Conservation (phyloP, 768 basidiomycete genomes). For the Mycena rebaudengoi region DNA sequence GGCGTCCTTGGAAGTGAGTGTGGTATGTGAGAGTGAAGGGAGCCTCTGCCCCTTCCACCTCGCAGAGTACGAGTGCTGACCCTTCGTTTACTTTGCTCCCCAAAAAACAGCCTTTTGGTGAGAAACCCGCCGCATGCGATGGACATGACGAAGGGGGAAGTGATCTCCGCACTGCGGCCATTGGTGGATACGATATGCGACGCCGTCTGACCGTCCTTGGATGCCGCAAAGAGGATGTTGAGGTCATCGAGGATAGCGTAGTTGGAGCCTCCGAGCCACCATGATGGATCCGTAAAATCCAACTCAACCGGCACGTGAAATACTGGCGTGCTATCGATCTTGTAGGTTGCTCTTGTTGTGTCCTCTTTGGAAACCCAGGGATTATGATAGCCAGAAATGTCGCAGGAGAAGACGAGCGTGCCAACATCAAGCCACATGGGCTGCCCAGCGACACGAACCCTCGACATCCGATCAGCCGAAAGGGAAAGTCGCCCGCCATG, state of each 20-base stretch:
- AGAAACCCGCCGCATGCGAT: conserved; percentile 33
- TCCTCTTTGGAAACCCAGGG: conserved; percentile 49
- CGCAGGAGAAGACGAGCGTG: conserved; percentile 56
- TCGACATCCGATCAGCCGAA: conserved; percentile 29
- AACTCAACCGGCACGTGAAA: conserved; percentile 34
- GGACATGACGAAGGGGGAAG: conserved; percentile 38
- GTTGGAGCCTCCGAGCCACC: conserved; percentile 50
- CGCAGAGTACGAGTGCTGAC: conserved; percentile 14
- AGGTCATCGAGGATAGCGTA: conserved; percentile 41
- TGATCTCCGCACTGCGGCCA: conserved; percentile 34
- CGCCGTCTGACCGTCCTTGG: conserved; percentile 34
- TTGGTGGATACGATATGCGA: conserved; percentile 36
- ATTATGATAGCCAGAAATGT: conserved; percentile 59
- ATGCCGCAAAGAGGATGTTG: conserved; percentile 30
- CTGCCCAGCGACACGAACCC: conserved; percentile 47
- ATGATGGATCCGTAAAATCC: conserved; percentile 55
- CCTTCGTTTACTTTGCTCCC: conserved; percentile 36
- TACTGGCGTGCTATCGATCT: neutral
- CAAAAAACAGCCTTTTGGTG: conserved; percentile 34
- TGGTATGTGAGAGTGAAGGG: no score
- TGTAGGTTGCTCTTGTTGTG: no score
- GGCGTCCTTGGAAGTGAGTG: no score
- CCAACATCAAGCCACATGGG: conserved; percentile 55
- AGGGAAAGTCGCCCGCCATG: conserved; percentile 37
- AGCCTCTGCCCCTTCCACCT: no score